A percentile compares a stretch with the other conserved stretches of the same genome.
These are phyloP conservation scores for Zymoseptoria passerinii DNA, from an alignment of 2,329 filamentous ascomycete species.

Conservation along the genomic window DNA sequence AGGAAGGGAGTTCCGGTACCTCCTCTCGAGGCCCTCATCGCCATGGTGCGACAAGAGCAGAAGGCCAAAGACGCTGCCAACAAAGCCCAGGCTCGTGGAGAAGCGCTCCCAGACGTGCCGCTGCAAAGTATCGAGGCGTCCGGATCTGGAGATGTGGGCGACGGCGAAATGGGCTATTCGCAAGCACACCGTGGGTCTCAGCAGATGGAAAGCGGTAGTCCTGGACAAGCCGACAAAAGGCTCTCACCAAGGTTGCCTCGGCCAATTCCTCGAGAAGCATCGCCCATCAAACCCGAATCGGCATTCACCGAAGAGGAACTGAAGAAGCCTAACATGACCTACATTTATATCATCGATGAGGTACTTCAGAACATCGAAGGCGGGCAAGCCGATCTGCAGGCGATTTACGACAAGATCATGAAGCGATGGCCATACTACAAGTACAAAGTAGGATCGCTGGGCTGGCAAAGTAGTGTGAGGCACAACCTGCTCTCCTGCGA, in stretches of 20 bases:
- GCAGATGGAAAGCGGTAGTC: conserved; percentile 2
- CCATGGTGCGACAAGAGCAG: conserved; percentile 30
- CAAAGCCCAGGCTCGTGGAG: conserved; percentile 21
- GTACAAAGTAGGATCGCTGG: conserved; percentile 50
- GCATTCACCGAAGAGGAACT: conserved; percentile 68
- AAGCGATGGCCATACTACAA: conserved; percentile 57
- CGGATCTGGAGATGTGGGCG: conserved; percentile 2
- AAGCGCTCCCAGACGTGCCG: conserved; percentile 25
- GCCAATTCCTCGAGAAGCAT: conserved; percentile 39
- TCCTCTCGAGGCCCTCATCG: conserved; percentile 24
- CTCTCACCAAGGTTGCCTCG: conserved; percentile 5
- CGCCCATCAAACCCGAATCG: conserved; percentile 53
- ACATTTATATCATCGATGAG: conserved; percentile 57
- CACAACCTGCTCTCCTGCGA: conserved; percentile 54
- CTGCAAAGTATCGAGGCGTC: conserved; percentile 22
- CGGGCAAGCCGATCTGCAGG: conserved; percentile 54
- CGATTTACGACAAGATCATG: conserved; percentile 58
- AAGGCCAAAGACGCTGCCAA: conserved; percentile 28
- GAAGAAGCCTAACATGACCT: conserved; percentile 57
- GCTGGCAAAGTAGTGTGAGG: conserved; percentile 59
- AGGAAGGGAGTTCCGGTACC: conserved; percentile 25
- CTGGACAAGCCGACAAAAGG: neutral
- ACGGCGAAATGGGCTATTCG: neutral
- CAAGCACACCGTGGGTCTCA: conserved; percentile 1
- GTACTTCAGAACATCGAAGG: conserved; percentile 49